Evolutionary conservation across 2,329 filamentous ascomycete genomes (phyloP).

Genomic region (Exophiala xenobiotica): DNA sequence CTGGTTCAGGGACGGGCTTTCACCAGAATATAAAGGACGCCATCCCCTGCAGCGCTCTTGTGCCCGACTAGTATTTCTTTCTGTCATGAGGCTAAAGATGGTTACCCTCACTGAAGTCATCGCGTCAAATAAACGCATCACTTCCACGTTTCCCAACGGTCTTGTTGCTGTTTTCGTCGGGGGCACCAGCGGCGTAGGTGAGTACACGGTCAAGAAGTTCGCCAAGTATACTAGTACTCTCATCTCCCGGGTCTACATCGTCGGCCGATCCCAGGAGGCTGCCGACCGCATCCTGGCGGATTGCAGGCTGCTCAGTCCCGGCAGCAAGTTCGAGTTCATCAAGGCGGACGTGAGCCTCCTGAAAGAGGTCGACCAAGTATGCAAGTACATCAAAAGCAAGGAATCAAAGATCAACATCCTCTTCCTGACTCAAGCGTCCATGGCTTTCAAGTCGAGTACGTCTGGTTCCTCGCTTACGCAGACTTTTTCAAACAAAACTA

Average conservation of each 20-base stretch:
- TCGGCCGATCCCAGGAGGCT: slow-evolving; percentile 45
- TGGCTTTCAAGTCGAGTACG: slow-evolving; percentile 23
- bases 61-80: too few species aligned
- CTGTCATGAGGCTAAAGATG: too few species aligned
- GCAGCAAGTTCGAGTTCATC: slow-evolving; percentile 50
- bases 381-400: slow-evolving; percentile 43
- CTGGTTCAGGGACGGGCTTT: too few species aligned
- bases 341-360: slow-evolving; percentile 52
- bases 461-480: background rate
- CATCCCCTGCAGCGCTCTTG: too few species aligned
- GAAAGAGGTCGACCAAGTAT: slow-evolving; percentile 52
- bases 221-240: slow-evolving; percentile 38
- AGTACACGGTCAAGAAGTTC: slow-evolving; percentile 49
- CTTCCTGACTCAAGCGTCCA: slow-evolving; percentile 33
- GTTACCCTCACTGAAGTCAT: slow-evolving; percentile 36
- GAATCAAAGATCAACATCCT: slow-evolving; percentile 35
- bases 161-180: slow-evolving; percentile 54
- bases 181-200: slow-evolving; percentile 56
- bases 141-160: slow-evolving; percentile 33
- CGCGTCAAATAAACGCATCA: slow-evolving; percentile 38
- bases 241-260: slow-evolving; percentile 51
- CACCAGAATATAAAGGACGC: too few species aligned
- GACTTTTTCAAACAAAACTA: too few species aligned
- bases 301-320: slow-evolving; percentile 44
- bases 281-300: slow-evolving; percentile 44